Evolutionary conservation across 2,329 filamentous ascomycete species (phyloP).

Genomic region (Aspergillus thermomutatus): DNA sequence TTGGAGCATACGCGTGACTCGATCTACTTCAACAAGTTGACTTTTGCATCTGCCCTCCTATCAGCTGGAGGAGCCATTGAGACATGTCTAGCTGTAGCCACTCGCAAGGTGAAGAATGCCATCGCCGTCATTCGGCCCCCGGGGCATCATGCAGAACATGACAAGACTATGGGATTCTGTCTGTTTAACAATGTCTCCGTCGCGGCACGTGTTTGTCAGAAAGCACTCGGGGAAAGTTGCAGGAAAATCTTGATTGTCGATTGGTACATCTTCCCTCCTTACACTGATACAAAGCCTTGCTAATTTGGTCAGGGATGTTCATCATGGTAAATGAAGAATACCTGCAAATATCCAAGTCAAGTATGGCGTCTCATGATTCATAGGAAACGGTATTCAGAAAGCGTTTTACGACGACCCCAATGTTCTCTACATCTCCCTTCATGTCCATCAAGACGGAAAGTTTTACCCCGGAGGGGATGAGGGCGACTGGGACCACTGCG

Average conservation of each 20-base stretch:
- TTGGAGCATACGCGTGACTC: constrained; percentile 70
- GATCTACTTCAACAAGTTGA: constrained; percentile 78
- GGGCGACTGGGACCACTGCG: constrained; percentile 59
- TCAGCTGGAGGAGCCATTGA: constrained; percentile 94
- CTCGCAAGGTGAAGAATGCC: constrained; percentile 82
- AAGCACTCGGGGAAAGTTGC: constrained; percentile 73
- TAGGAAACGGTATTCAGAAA: constrained; percentile 89
- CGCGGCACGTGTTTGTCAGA: constrained; percentile 82
- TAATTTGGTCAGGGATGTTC: constrained; percentile 56
- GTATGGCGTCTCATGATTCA: constrained; percentile 14
- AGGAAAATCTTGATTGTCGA: constrained; percentile 90
- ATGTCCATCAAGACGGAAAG: constrained; percentile 76
- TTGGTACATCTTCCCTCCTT: constrained; percentile 64
- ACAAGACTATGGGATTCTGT: constrained; percentile 88
- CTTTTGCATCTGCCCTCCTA: constrained; percentile 74
- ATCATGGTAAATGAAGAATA: constrained; percentile 51
- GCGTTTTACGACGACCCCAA: constrained; percentile 95
- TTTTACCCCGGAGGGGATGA: constrained; percentile 74
- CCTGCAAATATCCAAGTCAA: not conserved
- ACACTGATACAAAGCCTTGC: constrained; percentile 2
- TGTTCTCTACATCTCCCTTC: constrained; percentile 90
- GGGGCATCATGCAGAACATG: constrained; percentile 88
- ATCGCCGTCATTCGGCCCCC: constrained; percentile 94
- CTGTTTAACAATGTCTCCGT: constrained; percentile 98
- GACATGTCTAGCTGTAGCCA: constrained; percentile 86